These are phyloP conservation scores for Chaetothyriales sp. DNA, from an alignment of 2,329 filamentous ascomycete genomes.

Conservation along the genomic window DNA sequence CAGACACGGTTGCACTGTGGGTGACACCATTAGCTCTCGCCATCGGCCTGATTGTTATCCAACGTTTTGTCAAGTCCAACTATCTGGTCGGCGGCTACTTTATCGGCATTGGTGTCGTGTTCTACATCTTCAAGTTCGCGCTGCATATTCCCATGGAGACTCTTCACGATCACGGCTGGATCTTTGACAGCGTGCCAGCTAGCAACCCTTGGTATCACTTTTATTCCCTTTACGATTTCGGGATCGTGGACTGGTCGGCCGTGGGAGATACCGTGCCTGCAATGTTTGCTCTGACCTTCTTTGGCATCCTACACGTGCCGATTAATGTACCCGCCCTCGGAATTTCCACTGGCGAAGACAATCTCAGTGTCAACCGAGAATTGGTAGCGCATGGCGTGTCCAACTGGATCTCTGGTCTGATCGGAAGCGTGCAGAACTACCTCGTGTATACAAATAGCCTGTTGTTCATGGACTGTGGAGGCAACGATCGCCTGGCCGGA, in stretches of 20 bases:
- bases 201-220: conserved; percentile 95
- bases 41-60: conserved; percentile 58
- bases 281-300: conserved; percentile 95
- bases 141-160: conserved; percentile 51
- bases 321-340: conserved; percentile 95
- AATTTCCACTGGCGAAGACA: conserved; percentile 79
- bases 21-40: conserved; percentile 62
- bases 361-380: conserved; percentile 79
- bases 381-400: conserved; percentile 85
- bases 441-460: conserved; percentile 94
- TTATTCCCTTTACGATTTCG: conserved; percentile 83
- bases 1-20: conserved; percentile 71
- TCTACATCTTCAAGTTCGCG: conserved; percentile 30
- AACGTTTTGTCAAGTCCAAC: conserved; percentile 62
- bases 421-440: conserved; percentile 88
- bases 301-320: conserved; percentile 88
- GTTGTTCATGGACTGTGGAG: conserved; percentile 89
- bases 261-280: conserved; percentile 74
- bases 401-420: conserved; percentile 73
- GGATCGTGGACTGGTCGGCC: conserved; percentile 67
- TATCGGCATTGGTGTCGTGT: conserved; percentile 55
- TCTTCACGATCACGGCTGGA: conserved; percentile 66
- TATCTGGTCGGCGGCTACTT: conserved; percentile 82
- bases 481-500: conserved; percentile 71
- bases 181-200: conserved; percentile 72